phyloP scores from a whole-genome alignment of 345 rosid genomes.

The Sonneratia alba region DNA sequence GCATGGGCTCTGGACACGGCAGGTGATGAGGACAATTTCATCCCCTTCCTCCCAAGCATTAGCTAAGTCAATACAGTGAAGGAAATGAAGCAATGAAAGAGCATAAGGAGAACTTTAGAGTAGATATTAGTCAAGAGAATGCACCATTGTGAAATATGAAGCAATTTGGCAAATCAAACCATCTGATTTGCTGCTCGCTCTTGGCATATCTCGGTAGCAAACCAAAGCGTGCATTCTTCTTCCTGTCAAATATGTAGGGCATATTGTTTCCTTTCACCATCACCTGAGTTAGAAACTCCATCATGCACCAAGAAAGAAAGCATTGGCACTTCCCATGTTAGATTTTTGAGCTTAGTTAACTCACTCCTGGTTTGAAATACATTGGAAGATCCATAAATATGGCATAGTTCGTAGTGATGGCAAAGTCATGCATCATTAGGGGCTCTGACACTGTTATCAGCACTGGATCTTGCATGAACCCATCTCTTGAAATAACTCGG shows the following conservation, averaged over 20 bases:
- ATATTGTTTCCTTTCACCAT: constrained; percentile 79
- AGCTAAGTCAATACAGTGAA: constrained; percentile 25
- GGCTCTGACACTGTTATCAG: constrained; percentile 71
- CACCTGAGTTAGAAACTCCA: constrained; percentile 39
- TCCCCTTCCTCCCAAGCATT: constrained; percentile 99
- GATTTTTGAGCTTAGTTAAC: no score
- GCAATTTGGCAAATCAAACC: constrained; percentile 99
- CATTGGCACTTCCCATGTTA: no score
- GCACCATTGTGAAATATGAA: constrained; percentile 87
- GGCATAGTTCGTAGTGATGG: constrained; percentile 66
- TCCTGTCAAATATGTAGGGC: constrained; percentile 62
- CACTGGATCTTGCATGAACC: constrained; percentile 82
- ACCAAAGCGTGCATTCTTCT: constrained; percentile 82
- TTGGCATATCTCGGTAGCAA: constrained; percentile 86
- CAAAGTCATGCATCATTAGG: constrained; percentile 48
- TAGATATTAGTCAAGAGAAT: not conserved
- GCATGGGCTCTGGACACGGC: constrained; percentile 66
- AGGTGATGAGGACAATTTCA: constrained; percentile 75
- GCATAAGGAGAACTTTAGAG: no score
- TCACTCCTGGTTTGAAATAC: constrained; percentile 77
- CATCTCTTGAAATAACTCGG: constrained; percentile 83
- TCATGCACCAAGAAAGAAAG: no score
- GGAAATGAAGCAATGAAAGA: no score
- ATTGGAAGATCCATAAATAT: constrained; percentile 90
- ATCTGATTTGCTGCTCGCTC: constrained; percentile 65